Percentiles rank a stretch among this genome's conserved stretches.
phyloP scores from a whole-genome alignment of 768 basidiomycete genomes.

The Lentinula detonsa region DNA sequence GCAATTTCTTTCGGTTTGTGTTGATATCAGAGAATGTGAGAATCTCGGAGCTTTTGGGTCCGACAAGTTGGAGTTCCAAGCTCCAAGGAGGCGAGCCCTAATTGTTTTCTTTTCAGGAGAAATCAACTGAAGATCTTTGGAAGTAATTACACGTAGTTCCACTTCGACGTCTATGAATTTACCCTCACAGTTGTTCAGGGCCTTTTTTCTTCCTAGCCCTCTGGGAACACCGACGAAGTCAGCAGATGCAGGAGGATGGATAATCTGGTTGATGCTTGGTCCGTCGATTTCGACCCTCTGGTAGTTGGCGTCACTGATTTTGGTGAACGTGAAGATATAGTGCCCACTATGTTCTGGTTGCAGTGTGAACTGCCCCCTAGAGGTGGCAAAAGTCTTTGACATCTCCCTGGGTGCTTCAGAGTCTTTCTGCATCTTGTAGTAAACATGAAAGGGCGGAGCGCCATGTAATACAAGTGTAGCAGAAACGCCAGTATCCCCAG shows the following conservation, averaged over 20 bases:
- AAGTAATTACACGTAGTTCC: slow-evolving; percentile 59
- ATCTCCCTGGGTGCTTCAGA: slow-evolving; percentile 55
- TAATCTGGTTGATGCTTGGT: slow-evolving; percentile 78
- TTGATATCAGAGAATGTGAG: slow-evolving; percentile 51
- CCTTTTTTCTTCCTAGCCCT: slow-evolving; percentile 37
- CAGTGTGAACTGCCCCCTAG: slow-evolving; percentile 75
- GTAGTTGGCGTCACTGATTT: slow-evolving; percentile 83
- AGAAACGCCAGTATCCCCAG: slow-evolving; percentile 87
- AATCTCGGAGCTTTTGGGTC: slow-evolving; percentile 59
- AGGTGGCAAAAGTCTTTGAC: slow-evolving; percentile 54
- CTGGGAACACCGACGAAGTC: slow-evolving; percentile 48
- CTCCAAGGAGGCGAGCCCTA: slow-evolving; percentile 94
- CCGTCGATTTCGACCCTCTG: slow-evolving; percentile 67
- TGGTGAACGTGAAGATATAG: slow-evolving; percentile 77
- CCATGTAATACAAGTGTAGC: slow-evolving; percentile 84
- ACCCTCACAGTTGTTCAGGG: slow-evolving; percentile 76
- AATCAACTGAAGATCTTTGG: not conserved
- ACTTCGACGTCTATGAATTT: slow-evolving; percentile 71
- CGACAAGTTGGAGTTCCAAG: slow-evolving; percentile 75
- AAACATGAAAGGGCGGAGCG: slow-evolving; percentile 82
- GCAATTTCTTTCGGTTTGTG: slow-evolving; percentile 45
- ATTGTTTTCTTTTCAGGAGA: not conserved
- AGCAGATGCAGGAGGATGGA: slow-evolving; percentile 83
- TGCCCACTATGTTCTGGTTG: slow-evolving; percentile 88
- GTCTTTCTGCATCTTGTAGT: slow-evolving; percentile 71